Evolutionary conservation across 2,329 filamentous ascomycete species (phyloP), one percentile per base, ranked within the genome.

Genomic region (Fusarium circinatum): DNA sequence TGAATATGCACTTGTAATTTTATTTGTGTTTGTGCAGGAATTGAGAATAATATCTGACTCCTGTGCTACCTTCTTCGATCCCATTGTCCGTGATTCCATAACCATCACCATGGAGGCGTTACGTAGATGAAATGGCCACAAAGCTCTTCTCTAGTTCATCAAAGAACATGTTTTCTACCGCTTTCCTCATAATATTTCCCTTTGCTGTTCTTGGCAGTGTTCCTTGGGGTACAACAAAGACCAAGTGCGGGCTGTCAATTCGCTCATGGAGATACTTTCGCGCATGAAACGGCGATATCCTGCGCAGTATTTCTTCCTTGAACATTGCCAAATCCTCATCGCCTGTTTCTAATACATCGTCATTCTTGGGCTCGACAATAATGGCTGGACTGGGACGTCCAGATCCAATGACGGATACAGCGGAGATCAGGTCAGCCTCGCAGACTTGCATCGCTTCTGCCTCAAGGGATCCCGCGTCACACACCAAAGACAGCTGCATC

Each of bases 371-470:
- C 13, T 68, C 65, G 4, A 68, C 28, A 1, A 68, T 18, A 15
- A 68, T 26, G 0, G 65, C 64, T 4, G 65, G 65, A 5, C 64
- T 45, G 15, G 57, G 65, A 4, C 64, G 65, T 8, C 65, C 65
- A 12, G 22, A 68, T 5, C 65, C 65, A 0, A 68, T 48, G 5
- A 68, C 64, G 1, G 56, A 68, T 2, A 51, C 38, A 22, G 56
- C 38, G 0, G 30, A 48, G 15, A 68, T 68, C 0, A 68, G 32
- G 44, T 68, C 56, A 10, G 9, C 26, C 6, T 63, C 14, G 4
- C 65, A 68, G 8, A 41, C 65, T 30, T 68, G 48, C 64, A 68
- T 68, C 3, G 34, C 48, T 34, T 68, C 65, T 7, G 42, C 24
- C 8, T 69, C 65, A 3, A 68, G 64, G 1, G 64, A 68, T 3